phyloP scores from a whole-genome alignment of 352 stramenopile species.

The Pseudoperonospora humuli region DNA sequence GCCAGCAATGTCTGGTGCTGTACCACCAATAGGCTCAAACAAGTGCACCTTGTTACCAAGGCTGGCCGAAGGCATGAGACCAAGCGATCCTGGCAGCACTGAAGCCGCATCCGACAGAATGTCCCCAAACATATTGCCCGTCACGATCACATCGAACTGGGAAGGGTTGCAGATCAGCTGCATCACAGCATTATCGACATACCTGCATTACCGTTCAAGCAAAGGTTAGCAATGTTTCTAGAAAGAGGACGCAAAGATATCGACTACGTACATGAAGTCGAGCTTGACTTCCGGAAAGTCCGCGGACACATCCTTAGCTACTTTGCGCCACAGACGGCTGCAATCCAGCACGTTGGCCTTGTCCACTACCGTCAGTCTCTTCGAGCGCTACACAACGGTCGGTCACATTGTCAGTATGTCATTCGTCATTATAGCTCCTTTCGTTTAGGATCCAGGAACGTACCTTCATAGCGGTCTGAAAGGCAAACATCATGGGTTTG shows the following conservation, averaged over 20 bases:
- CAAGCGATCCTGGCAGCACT: constrained; percentile 96
- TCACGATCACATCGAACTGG: constrained; percentile 99
- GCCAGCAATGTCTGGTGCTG: constrained; percentile 96
- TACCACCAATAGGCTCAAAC: constrained; percentile 98
- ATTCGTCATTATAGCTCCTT: neutral
- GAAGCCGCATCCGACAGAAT: constrained; percentile 97
- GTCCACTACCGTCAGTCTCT: constrained; percentile 96
- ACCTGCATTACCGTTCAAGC: constrained; percentile 73
- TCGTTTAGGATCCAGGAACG: constrained; percentile 4
- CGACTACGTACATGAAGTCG: constrained; percentile 88
- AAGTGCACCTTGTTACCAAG: constrained; percentile 88
- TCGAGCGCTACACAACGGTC: constrained; percentile 69
- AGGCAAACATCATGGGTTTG: constrained; percentile 80
- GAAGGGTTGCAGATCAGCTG: constrained; percentile 97
- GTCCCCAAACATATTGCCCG: constrained; percentile 99
- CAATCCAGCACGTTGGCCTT: constrained; percentile 99
- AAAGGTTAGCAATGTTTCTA: neutral
- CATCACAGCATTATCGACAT: constrained; percentile 99
- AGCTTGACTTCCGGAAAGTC: constrained; percentile 92
- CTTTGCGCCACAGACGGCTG: constrained; percentile 86
- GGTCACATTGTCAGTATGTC: neutral
- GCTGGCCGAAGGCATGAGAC: constrained; percentile 97
- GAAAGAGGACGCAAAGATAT: neutral
- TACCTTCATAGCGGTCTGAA: constrained; percentile 76
- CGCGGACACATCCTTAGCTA: constrained; percentile 84